Evolutionary conservation across 2,329 filamentous ascomycete species (phyloP), one percentile per base, ranked within the genome.

Genomic region (Clarireedia paspali): DNA sequence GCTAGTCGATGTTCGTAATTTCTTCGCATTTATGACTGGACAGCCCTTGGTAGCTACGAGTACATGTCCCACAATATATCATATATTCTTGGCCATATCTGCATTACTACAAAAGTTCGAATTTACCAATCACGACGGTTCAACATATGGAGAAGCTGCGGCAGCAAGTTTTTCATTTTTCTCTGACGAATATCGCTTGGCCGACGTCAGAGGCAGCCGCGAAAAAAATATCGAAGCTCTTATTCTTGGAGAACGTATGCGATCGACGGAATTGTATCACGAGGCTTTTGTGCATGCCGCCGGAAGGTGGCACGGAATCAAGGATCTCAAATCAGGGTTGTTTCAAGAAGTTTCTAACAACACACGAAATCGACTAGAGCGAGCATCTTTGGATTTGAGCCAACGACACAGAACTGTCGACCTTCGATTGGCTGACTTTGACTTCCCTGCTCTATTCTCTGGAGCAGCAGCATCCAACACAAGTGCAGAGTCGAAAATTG

Each of bases 241-340:
- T 47, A 80, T 97, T n/a, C 76, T 99, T 10, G 91, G 89, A 55
- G 92, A 99, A 72, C 82, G 82, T 39, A 88, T 97, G 84, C 85
- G 85, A 57, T 95, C 82, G 48, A 82, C 86, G 65, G 79, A 85
- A 6, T 78, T 99, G 2, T 97, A 95, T 72, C 89, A 89, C 57
- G 91, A 96, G 70, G 90, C 89, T 0, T 97, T 96, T 66, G 84
- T 91, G 5, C 94, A 97, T 70, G 90, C 86, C 0, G 90, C 89
- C 9, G 94, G 92, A 50, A 95, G 94, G 71, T 89, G 92, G 57
- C 81, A 88, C 20, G 78, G 90, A 34, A 82, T 91, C 57, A 78
- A 84, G 54, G 75, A 79, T 2, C 72, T 91, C 47, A 80, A 83
- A 45, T 84, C 83, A 50, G 81, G 84, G 0, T 81, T 94, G 48